Evolutionary conservation across 345 rosid species (phyloP), one percentile per base, ranked within the genome.

Genomic region (Eucalyptus viminalis): DNA sequence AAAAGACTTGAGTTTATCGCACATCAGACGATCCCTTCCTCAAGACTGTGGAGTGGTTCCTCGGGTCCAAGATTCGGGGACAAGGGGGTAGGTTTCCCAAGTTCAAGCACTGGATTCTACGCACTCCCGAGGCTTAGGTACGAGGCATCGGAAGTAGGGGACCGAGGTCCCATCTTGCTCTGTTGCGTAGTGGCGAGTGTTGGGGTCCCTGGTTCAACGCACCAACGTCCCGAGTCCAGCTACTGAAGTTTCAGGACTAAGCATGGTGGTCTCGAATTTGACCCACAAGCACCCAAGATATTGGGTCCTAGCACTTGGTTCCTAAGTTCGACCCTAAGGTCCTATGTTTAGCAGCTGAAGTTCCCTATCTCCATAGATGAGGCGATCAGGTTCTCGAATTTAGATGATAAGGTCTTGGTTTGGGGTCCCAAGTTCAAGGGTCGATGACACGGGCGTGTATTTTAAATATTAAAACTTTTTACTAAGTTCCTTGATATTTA

Each of bases 191-290:
- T 22, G 5, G 62, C 62, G 62, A 56, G 62, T 0, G 43, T 40
- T 40, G 29, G 62, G 11, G 27, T 56, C 60, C 27, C 12, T 0
- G 27, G 60, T 56, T 56, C 60, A 56, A 56, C 1, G 11, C 60
- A 56, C 5, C 29, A 1, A 4, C 29, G 27, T 21, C 1, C 25
- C 6, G 12, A 56, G 12, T 24, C 29, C 62, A 56, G 0, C 4
- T 53, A 40, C 65, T 13, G 8, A 60, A 60, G 2, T 60, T 16
- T 60, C 69, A 6, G 2, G 31, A 60, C 69, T 27, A 60, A 60
- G 15, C 31, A 60, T 27, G 4, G 69, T 27, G 31, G 31, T 60
- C 69, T 60, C 8, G 2, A 60, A 60, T 27, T 60, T 12, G 69
- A 27, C 15, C 65, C n/a, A 58, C 27, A 58, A 58, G 65, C 65